These are phyloP conservation scores for Lasiodiplodia sp. DNA, from an alignment of 2,329 filamentous ascomycete genomes.

Conservation along the genomic window DNA sequence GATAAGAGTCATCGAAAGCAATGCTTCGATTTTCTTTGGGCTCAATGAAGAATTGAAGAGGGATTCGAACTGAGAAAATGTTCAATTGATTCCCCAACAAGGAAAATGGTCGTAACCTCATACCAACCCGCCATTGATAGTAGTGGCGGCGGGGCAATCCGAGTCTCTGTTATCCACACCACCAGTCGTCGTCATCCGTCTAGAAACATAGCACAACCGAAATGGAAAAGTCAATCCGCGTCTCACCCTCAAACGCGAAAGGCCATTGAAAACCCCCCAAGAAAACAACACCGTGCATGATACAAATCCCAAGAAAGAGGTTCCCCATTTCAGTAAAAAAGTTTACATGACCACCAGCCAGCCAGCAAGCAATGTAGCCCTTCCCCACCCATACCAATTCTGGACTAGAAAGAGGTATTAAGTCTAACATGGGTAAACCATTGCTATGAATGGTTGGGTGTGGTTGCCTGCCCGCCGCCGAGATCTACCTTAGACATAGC, in stretches of 20 bases:
- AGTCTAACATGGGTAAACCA: constrained; percentile 22
- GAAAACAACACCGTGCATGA: constrained; percentile 6
- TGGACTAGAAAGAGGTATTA: constrained; percentile 10
- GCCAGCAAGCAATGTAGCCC: constrained; percentile 18
- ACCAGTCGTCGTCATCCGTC: neutral
- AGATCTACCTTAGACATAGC: constrained; percentile 25
- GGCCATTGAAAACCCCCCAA: neutral
- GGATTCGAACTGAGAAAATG: neutral
- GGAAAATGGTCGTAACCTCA: neutral
- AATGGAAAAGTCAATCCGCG: neutral
- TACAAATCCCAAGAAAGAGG: constrained; percentile 16
- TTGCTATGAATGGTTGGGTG: constrained; percentile 23
- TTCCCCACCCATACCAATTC: constrained; percentile 12
- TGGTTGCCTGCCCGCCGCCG: constrained; percentile 22
- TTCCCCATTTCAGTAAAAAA: constrained; percentile 25
- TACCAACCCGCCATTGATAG: neutral
- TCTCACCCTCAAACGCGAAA: neutral
- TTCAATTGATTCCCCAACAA: neutral
- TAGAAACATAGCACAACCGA: constrained; percentile 5
- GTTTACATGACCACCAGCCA: constrained; percentile 23
- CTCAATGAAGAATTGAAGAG: neutral
- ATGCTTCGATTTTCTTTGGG: neutral
- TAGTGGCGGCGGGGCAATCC: neutral
- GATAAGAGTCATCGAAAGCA: too few relatives aligned
- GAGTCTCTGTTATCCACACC: neutral